These are phyloP conservation scores for Nephelium lappaceum DNA, from an alignment of 345 rosid species.

Conservation along the genomic window DNA sequence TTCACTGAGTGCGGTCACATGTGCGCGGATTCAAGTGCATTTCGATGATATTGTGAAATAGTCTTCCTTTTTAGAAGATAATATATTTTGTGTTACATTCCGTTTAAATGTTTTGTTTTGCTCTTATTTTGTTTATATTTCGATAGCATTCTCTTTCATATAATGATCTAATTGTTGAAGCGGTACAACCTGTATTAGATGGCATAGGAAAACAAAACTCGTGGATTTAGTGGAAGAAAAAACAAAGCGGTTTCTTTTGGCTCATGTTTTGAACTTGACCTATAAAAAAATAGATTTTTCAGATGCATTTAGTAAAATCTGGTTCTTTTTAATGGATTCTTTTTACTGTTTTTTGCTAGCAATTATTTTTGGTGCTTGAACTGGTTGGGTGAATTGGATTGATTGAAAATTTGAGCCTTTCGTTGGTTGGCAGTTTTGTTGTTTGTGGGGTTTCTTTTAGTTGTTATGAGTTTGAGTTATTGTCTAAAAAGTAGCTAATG, in stretches of 20 bases:
- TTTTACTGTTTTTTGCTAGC: neutral
- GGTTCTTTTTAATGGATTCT: neutral
- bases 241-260: neutral
- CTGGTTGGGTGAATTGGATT: neutral
- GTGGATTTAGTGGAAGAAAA: neutral
- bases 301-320: neutral
- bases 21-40: neutral
- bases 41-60: neutral
- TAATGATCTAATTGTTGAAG: too few relatives aligned
- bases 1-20: neutral
- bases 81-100: neutral
- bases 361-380: neutral
- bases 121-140: neutral
- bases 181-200: neutral
- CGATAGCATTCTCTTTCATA: neutral
- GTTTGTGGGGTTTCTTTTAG: neutral
- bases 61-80: neutral
- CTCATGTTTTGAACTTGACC: neutral
- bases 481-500: slow-evolving; percentile 19
- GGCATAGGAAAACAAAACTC: neutral
- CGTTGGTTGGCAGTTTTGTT: neutral
- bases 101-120: too few relatives aligned
- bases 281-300: neutral
- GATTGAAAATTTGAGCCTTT: neutral
- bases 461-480: neutral